Base-by-base conservation (phyloP, 2,329 filamentous ascomycete genomes). In the Diaporthe vexans region DNA sequence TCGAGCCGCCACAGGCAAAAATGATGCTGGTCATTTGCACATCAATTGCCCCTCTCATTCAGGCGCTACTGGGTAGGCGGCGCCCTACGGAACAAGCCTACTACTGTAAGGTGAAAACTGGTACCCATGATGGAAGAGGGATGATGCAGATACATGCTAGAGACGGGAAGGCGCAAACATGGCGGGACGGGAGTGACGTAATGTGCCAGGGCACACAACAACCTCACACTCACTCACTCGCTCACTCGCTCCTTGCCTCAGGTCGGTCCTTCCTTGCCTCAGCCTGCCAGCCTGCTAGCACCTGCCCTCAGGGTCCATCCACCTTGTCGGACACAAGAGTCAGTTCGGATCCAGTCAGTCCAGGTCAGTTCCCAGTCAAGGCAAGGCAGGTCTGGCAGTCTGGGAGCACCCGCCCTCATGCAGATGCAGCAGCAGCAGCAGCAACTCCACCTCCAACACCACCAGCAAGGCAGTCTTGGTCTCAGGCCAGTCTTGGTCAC, bases 171-270 rank as follows among this genome's bases (percentile, higher is more conserved):
- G 43, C 29, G 43, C 61, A n/a, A n/a, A 8, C 61, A 35, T 13
- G 43, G 21, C 26, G 26, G 43, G 43, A 26, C 46, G 40, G 40
- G 33, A 51, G 63, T 68, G 63, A 68, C 63, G 63, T 68, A 54
- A 68, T 68, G 63, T 54, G 63, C 48, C 33, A 26, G 33, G n/a
- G 40, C 29, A n/a, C 29, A 63, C 59, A 63, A 61, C 58, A 6
- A 7, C 43, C 43, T 46, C 43, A 15, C 37, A 3, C 37, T 15
- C 37, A 40, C 35, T 43, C 57, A 58, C 29, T 17, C 52, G 5
- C 19, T 29, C 13, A 13, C 35, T 2, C 29, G 3, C 5, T 29
- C 29, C 29, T 33, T 33, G 29, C 29, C 29, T 33, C 37, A 37
- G 35, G 35, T 43, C 13, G n/a, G n/a, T n/a, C 40, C 35, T 37